Conservation (phyloP, 2,329 filamentous ascomycete genomes). For the Escovopsis sp. region DNA sequence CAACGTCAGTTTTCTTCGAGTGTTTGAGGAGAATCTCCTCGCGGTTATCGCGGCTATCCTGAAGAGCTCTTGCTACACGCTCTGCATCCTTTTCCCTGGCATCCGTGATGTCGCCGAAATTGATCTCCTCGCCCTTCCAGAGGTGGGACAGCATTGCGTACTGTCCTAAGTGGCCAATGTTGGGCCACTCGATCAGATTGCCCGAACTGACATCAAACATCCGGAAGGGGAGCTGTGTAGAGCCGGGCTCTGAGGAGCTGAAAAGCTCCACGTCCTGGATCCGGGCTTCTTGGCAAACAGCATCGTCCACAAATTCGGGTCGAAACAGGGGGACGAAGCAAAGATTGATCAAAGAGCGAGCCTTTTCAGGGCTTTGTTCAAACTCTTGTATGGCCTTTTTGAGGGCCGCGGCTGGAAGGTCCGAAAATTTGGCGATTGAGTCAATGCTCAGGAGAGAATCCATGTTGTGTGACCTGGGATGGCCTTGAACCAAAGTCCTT, state of each 20-base stretch:
- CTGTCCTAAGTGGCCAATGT: conserved; percentile 1
- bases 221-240: neutral
- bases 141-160: conserved; percentile 6
- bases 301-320: conserved; percentile 1
- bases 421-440: too few relatives aligned
- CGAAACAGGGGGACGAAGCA: conserved; percentile 5
- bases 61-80: neutral
- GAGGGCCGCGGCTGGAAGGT: neutral
- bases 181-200: conserved; percentile 1
- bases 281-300: neutral
- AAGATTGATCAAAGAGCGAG: conserved; percentile 3
- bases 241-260: neutral
- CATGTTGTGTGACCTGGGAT: too few relatives aligned
- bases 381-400: conserved; percentile 2
- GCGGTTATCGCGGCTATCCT: neutral
- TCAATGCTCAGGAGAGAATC: too few relatives aligned
- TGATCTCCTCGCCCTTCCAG: conserved; percentile 4
- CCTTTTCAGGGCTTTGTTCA: conserved; percentile 3
- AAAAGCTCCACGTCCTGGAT: conserved; percentile 4
- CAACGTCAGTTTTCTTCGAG: neutral
- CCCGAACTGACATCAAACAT: conserved; percentile 3
- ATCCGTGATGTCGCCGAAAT: neutral
- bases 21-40: neutral
- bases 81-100: conserved; percentile 1
- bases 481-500: too few relatives aligned